Base-by-base conservation (phyloP, 495 filamentous ascomycete species). In the Hypoxylon cercidicola region DNA sequence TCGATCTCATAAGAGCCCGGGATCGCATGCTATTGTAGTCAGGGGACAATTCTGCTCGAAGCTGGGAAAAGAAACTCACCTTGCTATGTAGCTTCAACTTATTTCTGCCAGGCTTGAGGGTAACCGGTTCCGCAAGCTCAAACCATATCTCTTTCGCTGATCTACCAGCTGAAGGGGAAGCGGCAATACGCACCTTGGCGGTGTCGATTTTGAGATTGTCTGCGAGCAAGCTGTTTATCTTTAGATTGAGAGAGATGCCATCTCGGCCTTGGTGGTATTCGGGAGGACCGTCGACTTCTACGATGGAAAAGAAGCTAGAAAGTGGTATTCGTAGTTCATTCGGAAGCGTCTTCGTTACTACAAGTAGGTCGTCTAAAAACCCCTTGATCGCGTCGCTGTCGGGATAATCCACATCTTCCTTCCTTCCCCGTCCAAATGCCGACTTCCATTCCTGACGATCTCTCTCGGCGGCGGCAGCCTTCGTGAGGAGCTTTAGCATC, bases 1-100 rank as follows among this genome's bases (percentile, higher is more conserved):
- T 93, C 90, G 37, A 93, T 84, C 50, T 88, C 81, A 64, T 92
- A 97, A 54, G 83, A 84, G 7, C 93, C 95, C 51, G 88, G 87
- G 10, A 91, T 85, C 28, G 88, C 87, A 39, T 73, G 55, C 79
- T 82, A 21, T 48, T 55, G 12, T 15, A 39, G 0, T 64, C 32
- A 46, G 63, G 50, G 37, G 19, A 49, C 28, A 35, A 8, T 20
- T 28, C 20, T 15, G 1, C n/a, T 32, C 12, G 39, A 46, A 1
- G 57, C 52, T 19, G 46, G 4, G 21, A 32, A 43, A 59, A 46
- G 19, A 16, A n/a, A 69, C 82, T 75, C 69, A 83, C 80, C 60
- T 81, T 82, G 47, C 77, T 84, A 43, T 76, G 72, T 5, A 91
- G 71, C 47, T 74, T 75, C 21, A 88, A 62, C 43, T 62, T 82